These are phyloP conservation scores for Mucor mucedo DNA, from an alignment of 371 early-diverging fungal genomes.

Conservation along the genomic window DNA sequence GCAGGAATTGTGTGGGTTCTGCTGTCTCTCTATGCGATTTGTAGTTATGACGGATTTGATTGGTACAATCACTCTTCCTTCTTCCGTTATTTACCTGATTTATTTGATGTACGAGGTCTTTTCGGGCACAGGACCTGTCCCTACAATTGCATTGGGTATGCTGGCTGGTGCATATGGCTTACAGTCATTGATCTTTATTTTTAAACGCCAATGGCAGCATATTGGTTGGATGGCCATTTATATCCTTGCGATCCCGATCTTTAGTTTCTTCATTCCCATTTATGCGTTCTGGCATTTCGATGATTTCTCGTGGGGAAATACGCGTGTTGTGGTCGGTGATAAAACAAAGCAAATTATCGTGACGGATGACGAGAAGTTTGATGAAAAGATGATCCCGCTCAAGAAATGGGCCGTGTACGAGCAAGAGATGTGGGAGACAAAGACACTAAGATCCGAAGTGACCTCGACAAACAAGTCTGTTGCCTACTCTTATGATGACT, in stretches of 20 bases:
- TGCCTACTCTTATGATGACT: conserved; percentile 8
- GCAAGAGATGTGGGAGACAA: conserved; percentile 69
- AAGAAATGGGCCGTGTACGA: conserved; percentile 80
- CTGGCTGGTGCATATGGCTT: conserved; percentile 83
- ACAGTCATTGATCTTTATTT: conserved; percentile 91
- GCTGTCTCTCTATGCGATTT: conserved; percentile 98
- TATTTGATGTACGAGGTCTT: conserved; percentile 57
- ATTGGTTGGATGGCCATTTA: conserved; percentile 97
- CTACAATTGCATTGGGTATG: conserved; percentile 74
- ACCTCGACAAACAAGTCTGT: conserved; percentile 2
- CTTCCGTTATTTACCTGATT: conserved; percentile 76
- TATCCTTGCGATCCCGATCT: conserved; percentile 91
- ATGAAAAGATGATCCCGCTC: conserved; percentile 63
- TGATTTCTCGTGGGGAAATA: conserved; percentile 99
- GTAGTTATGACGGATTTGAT: conserved; percentile 96
- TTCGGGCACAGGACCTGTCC: conserved; percentile 60
- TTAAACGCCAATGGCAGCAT: conserved; percentile 85
- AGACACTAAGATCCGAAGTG: conserved; percentile 27
- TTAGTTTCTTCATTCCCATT: conserved; percentile 94
- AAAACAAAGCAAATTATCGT: conserved; percentile 49
- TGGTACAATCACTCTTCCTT: conserved; percentile 96
- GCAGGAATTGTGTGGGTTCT: conserved; percentile 93
- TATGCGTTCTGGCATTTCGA: conserved; percentile 99
- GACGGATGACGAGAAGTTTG: conserved; percentile 60
- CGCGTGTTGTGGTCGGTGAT: conserved; percentile 85